Evolutionary conservation across 768 basidiomycete genomes (phyloP), one percentile per base, ranked within the genome.

Genomic region (Pleurotus tuoliensis): DNA sequence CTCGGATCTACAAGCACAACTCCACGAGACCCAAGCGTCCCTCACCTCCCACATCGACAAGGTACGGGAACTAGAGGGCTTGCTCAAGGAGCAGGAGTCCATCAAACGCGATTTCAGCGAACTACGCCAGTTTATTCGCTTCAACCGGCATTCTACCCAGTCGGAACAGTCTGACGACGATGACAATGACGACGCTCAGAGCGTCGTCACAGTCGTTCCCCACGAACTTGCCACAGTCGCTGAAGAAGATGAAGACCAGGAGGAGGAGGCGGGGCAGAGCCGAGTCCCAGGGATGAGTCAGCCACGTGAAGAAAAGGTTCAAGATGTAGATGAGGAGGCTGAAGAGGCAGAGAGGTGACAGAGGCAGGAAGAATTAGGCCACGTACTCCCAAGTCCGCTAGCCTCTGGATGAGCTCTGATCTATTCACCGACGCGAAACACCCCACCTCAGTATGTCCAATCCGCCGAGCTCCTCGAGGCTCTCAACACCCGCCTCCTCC

Each of bases 31-130:
- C 0, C 94, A 96, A 64, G 68, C 77, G 0, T 86, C 86, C 0
- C 79, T 98, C 11, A 79, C 86, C 2, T 76, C 71, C 13, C 93
- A 97, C 64, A 80, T 92, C 40, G 90, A 94, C 59, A 92, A 78
- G 69, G 87, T 95, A 51, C 83, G 86, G 41, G 84, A 87, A 22
- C 75, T 99, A 38, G 96, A 98, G 64, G 81, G 78, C 27, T 81
- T 91, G 59, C 76, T 96, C 40, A 78, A 80, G 1, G 94, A 97
- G 71, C 93, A 98, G 62, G 94, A 97, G 56, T 75, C 73, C 6
- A 82, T 97, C 65, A 88, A 88, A 69, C 75, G 77, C 24, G 94
- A 98, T 63, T 83, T 98, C 3, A 73, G 80, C 38, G 73, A 77
- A 2, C 74, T 98, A 52, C 77, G 88, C 12, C 86, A 89, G 47